phyloP scores from a whole-genome alignment of 2,329 filamentous ascomycete genomes.

The Rhynchosporium graminicola region DNA sequence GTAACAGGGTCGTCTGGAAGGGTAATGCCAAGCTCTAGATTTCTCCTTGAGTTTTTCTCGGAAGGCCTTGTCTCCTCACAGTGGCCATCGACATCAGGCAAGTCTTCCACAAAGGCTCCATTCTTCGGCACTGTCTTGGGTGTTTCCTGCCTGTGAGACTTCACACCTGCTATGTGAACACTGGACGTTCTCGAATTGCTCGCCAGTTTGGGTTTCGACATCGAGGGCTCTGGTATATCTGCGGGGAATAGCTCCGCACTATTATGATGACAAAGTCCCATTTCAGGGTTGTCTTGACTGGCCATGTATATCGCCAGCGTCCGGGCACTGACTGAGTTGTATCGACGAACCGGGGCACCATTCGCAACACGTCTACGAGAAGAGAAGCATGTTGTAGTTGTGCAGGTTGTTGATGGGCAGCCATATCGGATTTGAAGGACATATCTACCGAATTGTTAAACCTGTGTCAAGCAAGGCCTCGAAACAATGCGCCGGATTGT shows the following conservation, averaged over 20 bases:
- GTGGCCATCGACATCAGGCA: not conserved
- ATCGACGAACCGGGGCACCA: slow-evolving; percentile 71
- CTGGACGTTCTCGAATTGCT: not conserved
- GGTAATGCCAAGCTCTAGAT: slow-evolving; percentile 12
- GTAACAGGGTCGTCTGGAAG: slow-evolving; percentile 37
- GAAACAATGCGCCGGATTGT: slow-evolving; percentile 20
- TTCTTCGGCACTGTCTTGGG: slow-evolving; percentile 6
- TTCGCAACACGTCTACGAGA: slow-evolving; percentile 68
- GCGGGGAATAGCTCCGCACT: slow-evolving; percentile 22
- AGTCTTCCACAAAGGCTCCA: slow-evolving; percentile 9
- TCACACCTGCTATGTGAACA: not conserved
- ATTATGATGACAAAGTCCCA: slow-evolving; percentile 59
- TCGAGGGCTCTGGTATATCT: slow-evolving; percentile 12
- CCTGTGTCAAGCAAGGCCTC: slow-evolving; percentile 18
- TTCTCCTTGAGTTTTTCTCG: slow-evolving; percentile 1
- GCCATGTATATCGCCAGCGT: slow-evolving; percentile 80
- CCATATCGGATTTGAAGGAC: slow-evolving; percentile 80
- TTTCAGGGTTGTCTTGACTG: slow-evolving; percentile 74
- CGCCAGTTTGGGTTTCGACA: slow-evolving; percentile 6
- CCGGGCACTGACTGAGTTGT: slow-evolving; percentile 78
- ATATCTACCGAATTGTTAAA: slow-evolving; percentile 55
- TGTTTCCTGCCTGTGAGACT: not conserved
- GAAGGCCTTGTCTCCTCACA: slow-evolving; percentile 12
- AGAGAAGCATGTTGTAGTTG: slow-evolving; percentile 77
- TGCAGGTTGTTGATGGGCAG: slow-evolving; percentile 69